Base-by-base conservation (phyloP, 1,284 basidiomycete species). In the Ganoderma leucocontextum region DNA sequence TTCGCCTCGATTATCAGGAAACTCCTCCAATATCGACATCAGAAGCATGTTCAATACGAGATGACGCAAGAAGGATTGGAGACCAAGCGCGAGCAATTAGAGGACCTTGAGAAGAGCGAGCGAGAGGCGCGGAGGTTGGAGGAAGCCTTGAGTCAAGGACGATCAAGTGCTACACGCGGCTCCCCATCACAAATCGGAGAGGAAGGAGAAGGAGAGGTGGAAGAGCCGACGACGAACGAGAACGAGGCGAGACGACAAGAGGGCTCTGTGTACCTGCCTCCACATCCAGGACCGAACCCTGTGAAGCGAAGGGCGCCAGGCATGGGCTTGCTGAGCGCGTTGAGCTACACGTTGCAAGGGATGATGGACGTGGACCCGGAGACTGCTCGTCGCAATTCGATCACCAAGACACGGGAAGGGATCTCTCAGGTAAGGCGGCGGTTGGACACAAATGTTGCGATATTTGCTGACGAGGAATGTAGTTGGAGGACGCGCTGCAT, bases 281-380 rank as follows among this genome's bases (percentile, higher is more conserved):
- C 92, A 12, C 92, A 93, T 76, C 92, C 92, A 22, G 91, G 91
- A 9, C 89, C 91, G 6, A 92, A 84, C 74, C 91, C 91, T 65
- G 81, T 86, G 57, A 83, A 85, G 74, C 83, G 87, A 75, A 83
- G 87, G 70, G 83, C 89, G 13, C 91, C 92, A 63, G 94, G 95
- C 0, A 94, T 94, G 85, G 97, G 96, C 7, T 82, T 99, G 35
- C 78, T 99, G 53, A 96, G 91, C 75, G 97, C 98, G 8, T 84
- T 99, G 64, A 96, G 94, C 75, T 96, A 98, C 81, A 97, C 96
- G 29, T 81, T 99, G 69, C 96, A 97, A 75, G 95, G 95, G 12
- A 97, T 99, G 90, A 98, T 99, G 92, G 98, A 99, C 76, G 94
- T 95, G 8, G 98, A 99, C 82, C 97, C 98, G 0, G 98, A 99